Base-by-base conservation (phyloP, 768 basidiomycete species). In the Sporobolomyces phaffii region DNA sequence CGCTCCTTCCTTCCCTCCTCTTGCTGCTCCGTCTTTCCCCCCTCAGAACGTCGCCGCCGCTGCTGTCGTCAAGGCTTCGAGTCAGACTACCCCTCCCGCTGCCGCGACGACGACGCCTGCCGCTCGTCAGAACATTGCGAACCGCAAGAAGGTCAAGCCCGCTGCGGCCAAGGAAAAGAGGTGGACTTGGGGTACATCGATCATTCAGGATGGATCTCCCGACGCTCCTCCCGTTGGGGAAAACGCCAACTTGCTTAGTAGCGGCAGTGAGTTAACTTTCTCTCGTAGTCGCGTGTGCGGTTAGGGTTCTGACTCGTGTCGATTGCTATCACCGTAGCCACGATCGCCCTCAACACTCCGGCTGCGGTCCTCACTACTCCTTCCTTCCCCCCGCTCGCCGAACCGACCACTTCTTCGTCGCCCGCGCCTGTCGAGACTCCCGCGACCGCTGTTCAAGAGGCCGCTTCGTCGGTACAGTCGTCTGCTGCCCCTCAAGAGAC, bases 1-100 rank as follows among this genome's bases (percentile, higher is more conserved):
- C n/a, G 62, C 62, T 28, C 62, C 62, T 34, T 63, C 61, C 5
- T 54, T 62, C 52, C 61, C 61, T 31, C 61, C 61, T n/a, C 24
- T 47, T 26, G 24, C n/a, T n/a, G n/a, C n/a, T n/a, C n/a, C n/a
- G n/a, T n/a, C 13, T 17, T 15, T 44, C 43, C 15, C 43, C 28
- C 20, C 50, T 5, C 6, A 41, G 54, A 4, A 6, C 11, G 43
- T 36, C 31, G 45, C 22, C 7, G 29, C 40, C 24, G 8, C 40
- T n/a, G 7, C 60, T 34, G 13, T n/a, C n/a, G n/a, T n/a, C n/a
- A n/a, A n/a, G n/a, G n/a, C 45, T 60, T 47, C 34, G 41, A 29
- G 3, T 38, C 10, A 28, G 2, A 33, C 48, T 3, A 33, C 54
- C 4, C 3, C 54, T 2, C 33, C 54, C 14, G 26, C 53, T n/a